These are phyloP conservation scores for Sporobolomyces roseus DNA, from an alignment of 768 basidiomycete genomes.

Conservation along the genomic window DNA sequence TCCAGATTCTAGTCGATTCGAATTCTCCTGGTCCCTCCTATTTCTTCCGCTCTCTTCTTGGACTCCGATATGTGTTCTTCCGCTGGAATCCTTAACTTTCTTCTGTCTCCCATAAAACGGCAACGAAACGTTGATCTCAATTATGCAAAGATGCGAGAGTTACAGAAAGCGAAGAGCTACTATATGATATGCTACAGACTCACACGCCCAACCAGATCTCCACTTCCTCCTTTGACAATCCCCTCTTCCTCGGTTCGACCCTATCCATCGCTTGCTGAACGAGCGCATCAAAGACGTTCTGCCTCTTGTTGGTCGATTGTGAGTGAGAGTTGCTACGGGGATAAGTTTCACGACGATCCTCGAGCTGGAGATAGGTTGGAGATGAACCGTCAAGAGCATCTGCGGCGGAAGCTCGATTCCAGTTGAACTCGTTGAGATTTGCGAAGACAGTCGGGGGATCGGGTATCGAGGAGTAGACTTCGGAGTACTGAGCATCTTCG, in stretches of 20 bases:
- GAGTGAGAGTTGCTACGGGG: background rate
- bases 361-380: background rate
- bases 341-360: slow-evolving; percentile 10
- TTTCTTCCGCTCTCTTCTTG: too few relatives aligned
- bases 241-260: slow-evolving; percentile 1
- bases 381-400: too few relatives aligned
- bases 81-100: too few relatives aligned
- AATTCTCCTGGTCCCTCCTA: too few relatives aligned
- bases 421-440: background rate
- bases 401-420: slow-evolving; percentile 18
- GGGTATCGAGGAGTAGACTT: too few relatives aligned
- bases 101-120: too few relatives aligned
- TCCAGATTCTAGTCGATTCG: too few relatives aligned
- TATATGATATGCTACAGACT: background rate
- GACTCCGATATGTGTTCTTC: too few relatives aligned
- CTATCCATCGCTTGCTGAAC: slow-evolving; percentile 2
- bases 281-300: slow-evolving; percentile 4
- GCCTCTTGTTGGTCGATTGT: background rate
- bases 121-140: too few relatives aligned
- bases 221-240: slow-evolving; percentile 5
- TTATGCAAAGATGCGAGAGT: too few relatives aligned
- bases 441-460: background rate
- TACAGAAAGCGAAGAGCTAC: background rate
- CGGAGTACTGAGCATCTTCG: too few relatives aligned
- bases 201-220: background rate